Percentiles rank a stretch among this genome's conserved stretches.
These are phyloP conservation scores for Sclerotinia spermophila DNA, from an alignment of 2,329 filamentous ascomycete genomes.

Conservation along the genomic window DNA sequence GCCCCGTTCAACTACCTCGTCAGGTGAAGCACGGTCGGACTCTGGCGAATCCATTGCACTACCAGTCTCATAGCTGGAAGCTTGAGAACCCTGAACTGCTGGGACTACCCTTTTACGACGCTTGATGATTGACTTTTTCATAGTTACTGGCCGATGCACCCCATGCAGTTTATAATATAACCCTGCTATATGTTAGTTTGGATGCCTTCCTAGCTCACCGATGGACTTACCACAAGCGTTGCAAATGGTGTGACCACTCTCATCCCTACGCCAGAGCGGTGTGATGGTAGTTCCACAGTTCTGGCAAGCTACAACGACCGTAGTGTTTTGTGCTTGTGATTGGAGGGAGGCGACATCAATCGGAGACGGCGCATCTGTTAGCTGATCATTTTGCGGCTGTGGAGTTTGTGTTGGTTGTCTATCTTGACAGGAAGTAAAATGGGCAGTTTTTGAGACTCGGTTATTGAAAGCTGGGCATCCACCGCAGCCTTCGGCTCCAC, in stretches of 20 bases:
- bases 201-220: slow-evolving; percentile 1
- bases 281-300: slow-evolving; percentile 97
- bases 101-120: slow-evolving; percentile 91
- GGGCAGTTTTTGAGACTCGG: slow-evolving; percentile 81
- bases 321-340: slow-evolving; percentile 45
- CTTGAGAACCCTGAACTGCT: slow-evolving; percentile 50
- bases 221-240: slow-evolving; percentile 84
- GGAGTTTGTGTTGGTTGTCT: slow-evolving; percentile 26
- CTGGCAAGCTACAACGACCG: slow-evolving; percentile 83
- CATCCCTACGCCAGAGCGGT: slow-evolving; percentile 90
- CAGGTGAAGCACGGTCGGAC: slow-evolving; percentile 35
- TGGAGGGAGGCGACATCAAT: slow-evolving; percentile 50
- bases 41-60: slow-evolving; percentile 36
- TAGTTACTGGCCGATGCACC: slow-evolving; percentile 87
- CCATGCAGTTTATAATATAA: slow-evolving; percentile 94
- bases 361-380: slow-evolving; percentile 39
- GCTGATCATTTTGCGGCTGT: slow-evolving; percentile 31
- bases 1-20: slow-evolving; percentile 41
- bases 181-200: slow-evolving; percentile 49
- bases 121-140: slow-evolving; percentile 99
- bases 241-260: slow-evolving; percentile 93
- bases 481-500: slow-evolving; percentile 89
- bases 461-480: slow-evolving; percentile 98
- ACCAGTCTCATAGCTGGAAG: slow-evolving; percentile 47
- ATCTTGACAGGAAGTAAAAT: slow-evolving; percentile 53